These are phyloP conservation scores for Panicum hallii DNA, from an alignment of 202 grass and related monocot species.

Conservation along the genomic window DNA sequence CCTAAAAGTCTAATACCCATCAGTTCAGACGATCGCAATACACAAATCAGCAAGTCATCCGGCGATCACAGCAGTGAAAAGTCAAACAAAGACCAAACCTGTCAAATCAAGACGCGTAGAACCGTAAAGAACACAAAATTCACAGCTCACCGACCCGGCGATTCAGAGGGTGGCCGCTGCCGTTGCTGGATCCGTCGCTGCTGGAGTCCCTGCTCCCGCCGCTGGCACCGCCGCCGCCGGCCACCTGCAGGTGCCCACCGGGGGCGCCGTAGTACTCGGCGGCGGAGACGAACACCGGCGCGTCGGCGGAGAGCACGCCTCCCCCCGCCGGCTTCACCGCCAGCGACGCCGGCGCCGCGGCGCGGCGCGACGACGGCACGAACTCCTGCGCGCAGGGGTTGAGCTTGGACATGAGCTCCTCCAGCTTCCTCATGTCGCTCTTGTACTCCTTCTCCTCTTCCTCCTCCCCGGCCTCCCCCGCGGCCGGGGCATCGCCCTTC, in stretches of 20 bases:
- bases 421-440: constrained; percentile 86
- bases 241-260: constrained; percentile 19
- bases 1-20: constrained; percentile 13
- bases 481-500: not conserved
- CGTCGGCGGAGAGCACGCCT: constrained; percentile 57
- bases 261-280: constrained; percentile 43
- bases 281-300: constrained; percentile 63
- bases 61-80: constrained; percentile 46
- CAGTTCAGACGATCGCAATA: not conserved
- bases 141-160: constrained; percentile 48
- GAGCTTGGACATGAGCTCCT: constrained; percentile 93
- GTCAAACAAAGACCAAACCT: constrained; percentile 28
- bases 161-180: constrained; percentile 48
- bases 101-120: constrained; percentile 15
- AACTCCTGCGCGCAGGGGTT: constrained; percentile 96
- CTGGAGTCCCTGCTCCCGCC: constrained; percentile 57
- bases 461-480: not conserved
- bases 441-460: constrained; percentile 69
- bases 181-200: constrained; percentile 71
- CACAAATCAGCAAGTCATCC: constrained; percentile 9
- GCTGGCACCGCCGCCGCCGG: constrained; percentile 1
- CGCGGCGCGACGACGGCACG: constrained; percentile 72
- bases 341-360: not conserved
- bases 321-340: not conserved
- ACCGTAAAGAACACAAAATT: not conserved